Conservation (phyloP, 805 yeast species). For the Huiozyma naganishii region DNA sequence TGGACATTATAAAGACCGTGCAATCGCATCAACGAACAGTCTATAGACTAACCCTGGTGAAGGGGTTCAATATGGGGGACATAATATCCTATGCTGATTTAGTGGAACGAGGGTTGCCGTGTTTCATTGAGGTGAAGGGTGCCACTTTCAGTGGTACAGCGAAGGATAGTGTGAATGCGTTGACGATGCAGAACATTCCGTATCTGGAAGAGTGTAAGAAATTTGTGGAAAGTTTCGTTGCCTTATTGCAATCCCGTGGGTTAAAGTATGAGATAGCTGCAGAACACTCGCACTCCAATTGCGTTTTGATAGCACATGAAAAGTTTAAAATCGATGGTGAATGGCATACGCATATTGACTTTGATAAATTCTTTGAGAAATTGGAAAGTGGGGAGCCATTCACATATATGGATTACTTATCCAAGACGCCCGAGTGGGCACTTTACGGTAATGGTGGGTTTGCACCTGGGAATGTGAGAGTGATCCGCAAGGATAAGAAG, state of each 20-base stretch:
- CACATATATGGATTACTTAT: conserved; percentile 68
- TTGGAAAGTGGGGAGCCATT: conserved; percentile 55
- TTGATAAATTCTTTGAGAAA: conserved; percentile 61
- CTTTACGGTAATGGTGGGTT: conserved; percentile 88
- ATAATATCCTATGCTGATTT: conserved; percentile 75
- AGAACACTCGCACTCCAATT: conserved; percentile 92
- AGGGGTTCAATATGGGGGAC: conserved; percentile 83
- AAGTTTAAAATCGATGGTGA: conserved; percentile 57
- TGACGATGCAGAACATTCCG: conserved; percentile 93
- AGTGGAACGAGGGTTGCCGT: conserved; percentile 71
- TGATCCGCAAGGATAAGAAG: conserved; percentile 44
- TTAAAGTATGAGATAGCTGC: conserved; percentile 77
- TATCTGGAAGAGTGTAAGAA: conserved; percentile 80
- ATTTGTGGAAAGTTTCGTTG: conserved; percentile 56
- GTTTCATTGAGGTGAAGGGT: conserved; percentile 87
- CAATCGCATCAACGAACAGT: conserved; percentile 85
- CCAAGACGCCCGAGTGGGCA: conserved; percentile 86
- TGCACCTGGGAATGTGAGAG: conserved; percentile 73
- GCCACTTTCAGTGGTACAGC: conserved; percentile 94
- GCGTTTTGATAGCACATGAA: conserved; percentile 70
- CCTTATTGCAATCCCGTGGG: conserved; percentile 55
- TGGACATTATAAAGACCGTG: conserved; percentile 62
- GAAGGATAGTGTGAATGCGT: conserved; percentile 69
- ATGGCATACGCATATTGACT: conserved; percentile 89
- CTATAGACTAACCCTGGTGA: conserved; percentile 79